phyloP scores from a whole-genome alignment of 352 stramenopile genomes.

The Pythium graminicola region DNA sequence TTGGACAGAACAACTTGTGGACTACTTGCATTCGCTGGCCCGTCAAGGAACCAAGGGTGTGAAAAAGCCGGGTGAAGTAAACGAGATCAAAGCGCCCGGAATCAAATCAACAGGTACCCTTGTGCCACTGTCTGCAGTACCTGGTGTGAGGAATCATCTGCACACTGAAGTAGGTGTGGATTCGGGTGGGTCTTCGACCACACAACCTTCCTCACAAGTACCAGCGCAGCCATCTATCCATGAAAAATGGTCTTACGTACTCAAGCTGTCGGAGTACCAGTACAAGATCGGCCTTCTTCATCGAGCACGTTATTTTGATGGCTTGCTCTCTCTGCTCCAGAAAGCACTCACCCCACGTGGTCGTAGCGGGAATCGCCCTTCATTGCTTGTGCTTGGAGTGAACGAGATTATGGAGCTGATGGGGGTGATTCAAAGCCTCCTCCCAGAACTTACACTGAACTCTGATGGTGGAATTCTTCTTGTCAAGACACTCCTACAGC shows the following conservation, averaged over 20 bases:
- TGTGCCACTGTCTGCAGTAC: not conserved
- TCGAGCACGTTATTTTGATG: slow-evolving; percentile 70
- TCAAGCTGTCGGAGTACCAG: slow-evolving; percentile 79
- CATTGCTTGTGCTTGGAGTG: slow-evolving; percentile 51
- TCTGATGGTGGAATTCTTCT: slow-evolving; percentile 51
- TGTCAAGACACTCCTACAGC: slow-evolving; percentile 73
- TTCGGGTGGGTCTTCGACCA: not conserved
- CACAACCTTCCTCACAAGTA: not conserved
- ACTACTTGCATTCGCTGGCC: slow-evolving; percentile 61
- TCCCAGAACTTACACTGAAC: slow-evolving; percentile 61
- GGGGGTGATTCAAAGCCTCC: slow-evolving; percentile 56
- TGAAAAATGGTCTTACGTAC: slow-evolving; percentile 78
- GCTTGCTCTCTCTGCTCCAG: slow-evolving; percentile 68
- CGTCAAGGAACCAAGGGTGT: slow-evolving; percentile 34
- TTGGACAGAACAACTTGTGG: slow-evolving; percentile 77
- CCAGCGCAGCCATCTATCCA: slow-evolving; percentile 37
- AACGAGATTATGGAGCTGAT: slow-evolving; percentile 76
- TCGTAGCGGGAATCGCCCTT: slow-evolving; percentile 30
- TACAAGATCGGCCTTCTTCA: slow-evolving; percentile 73
- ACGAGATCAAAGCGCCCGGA: slow-evolving; percentile 1
- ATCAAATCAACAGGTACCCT: not conserved
- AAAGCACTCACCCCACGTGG: slow-evolving; percentile 60
- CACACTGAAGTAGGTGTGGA: slow-evolving; percentile 28
- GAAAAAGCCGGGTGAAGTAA: slow-evolving; percentile 20
- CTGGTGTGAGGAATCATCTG: slow-evolving; percentile 23